These are phyloP conservation scores for Uronychia binucleata DNA, from an alignment of 73 alveolate genomes.

Conservation along the genomic window DNA sequence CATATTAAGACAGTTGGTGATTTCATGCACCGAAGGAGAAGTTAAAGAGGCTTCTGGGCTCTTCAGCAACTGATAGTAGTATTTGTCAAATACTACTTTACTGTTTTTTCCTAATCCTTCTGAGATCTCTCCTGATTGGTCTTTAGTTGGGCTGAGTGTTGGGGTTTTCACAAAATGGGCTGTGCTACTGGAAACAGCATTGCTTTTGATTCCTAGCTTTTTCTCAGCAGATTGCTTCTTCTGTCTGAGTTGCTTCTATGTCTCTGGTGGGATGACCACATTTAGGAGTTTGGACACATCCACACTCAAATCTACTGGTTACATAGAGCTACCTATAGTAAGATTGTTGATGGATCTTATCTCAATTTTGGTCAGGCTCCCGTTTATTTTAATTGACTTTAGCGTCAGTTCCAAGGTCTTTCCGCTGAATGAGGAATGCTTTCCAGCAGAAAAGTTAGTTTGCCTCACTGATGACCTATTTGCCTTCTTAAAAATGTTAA, in stretches of 20 bases:
- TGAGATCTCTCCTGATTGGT: neutral
- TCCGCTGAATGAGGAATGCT: neutral
- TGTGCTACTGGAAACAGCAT: neutral
- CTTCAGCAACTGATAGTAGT: neutral
- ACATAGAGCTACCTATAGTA: neutral
- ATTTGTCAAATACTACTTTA: no score
- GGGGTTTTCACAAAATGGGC: neutral
- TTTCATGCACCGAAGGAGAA: neutral
- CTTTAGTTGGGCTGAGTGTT: neutral
- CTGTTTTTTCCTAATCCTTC: neutral
- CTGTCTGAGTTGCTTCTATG: neutral
- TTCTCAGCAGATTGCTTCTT: no score
- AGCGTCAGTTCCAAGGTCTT: neutral
- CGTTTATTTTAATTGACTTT: no score
- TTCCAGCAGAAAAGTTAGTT: neutral
- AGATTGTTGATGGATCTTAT: neutral
- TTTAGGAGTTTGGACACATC: neutral
- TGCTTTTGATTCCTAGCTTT: neutral
- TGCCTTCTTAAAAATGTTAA: neutral
- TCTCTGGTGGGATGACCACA: neutral
- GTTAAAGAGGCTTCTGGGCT: neutral
- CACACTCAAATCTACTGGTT: neutral
- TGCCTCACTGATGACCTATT: neutral
- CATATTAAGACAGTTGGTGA: neutral
- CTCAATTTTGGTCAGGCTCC: neutral